A percentile compares a stretch with the other conserved stretches of the same genome.
Conservation (phyloP, 2,329 filamentous ascomycete genomes). For the Reticulascus tulasneorum region DNA sequence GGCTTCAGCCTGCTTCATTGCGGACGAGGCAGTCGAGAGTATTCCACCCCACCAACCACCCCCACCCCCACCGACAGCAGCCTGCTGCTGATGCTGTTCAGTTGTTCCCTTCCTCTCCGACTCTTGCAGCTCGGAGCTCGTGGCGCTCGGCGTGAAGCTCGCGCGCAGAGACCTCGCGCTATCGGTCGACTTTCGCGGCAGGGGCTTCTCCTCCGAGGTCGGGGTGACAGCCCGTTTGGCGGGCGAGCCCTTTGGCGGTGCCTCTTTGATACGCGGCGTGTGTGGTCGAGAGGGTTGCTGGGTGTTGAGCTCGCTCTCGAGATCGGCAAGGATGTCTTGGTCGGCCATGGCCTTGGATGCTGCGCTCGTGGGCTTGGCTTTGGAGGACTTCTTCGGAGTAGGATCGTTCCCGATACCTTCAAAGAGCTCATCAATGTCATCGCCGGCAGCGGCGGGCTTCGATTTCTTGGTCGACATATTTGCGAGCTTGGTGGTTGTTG, state of each 20-base stretch:
- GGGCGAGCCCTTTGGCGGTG: slow-evolving; percentile 38
- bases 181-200: slow-evolving; percentile 69
- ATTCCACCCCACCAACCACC: slow-evolving; percentile 89
- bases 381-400: slow-evolving; percentile 45
- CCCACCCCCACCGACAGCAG: slow-evolving; percentile 33
- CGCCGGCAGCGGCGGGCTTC: slow-evolving; percentile 52
- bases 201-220: slow-evolving; percentile 61
- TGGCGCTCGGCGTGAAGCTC: slow-evolving; percentile 66
- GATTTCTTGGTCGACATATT: slow-evolving; percentile 59
- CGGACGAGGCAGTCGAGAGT: slow-evolving; percentile 77
- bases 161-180: slow-evolving; percentile 68
- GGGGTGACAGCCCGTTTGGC: slow-evolving; percentile 49
- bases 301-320: slow-evolving; percentile 62
- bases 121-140: slow-evolving; percentile 58
- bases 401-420: slow-evolving; percentile 55
- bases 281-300: slow-evolving; percentile 71
- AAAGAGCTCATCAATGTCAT: slow-evolving; percentile 64
- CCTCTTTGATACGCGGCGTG: slow-evolving; percentile 69
- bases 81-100: slow-evolving; percentile 32
- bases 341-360: slow-evolving; percentile 47
- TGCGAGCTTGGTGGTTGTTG: slow-evolving; percentile 9
- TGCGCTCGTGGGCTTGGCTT: slow-evolving; percentile 43
- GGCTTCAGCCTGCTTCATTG: slow-evolving; percentile 87
- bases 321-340: slow-evolving; percentile 80
- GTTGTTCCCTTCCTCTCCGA: slow-evolving; percentile 47